Evolutionary conservation across 257 asterid species (phyloP).

Genomic region (Solanum gandarillasii): DNA sequence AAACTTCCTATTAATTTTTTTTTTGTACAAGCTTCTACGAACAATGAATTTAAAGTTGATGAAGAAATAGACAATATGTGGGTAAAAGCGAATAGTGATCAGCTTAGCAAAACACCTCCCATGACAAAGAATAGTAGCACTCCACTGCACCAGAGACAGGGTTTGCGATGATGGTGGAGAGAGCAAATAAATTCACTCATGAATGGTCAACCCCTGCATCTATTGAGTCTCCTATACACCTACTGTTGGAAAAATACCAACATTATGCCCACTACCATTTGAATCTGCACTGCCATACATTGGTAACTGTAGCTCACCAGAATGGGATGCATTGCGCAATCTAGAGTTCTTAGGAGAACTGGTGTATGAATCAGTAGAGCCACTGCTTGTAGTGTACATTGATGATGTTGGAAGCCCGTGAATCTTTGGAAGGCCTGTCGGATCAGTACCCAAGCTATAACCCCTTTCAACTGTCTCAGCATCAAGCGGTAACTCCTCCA

Average conservation of each 20-base stretch:
- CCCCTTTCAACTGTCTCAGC: slow-evolving; percentile 88
- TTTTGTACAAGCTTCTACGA: neutral
- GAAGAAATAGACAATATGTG: neutral
- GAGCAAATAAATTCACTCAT: slow-evolving; percentile 10
- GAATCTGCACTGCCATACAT: slow-evolving; percentile 30
- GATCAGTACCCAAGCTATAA: slow-evolving; percentile 57
- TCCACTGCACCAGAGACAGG: slow-evolving; percentile 12
- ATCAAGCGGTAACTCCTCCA: slow-evolving; percentile 93
- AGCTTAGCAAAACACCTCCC: neutral
- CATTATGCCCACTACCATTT: slow-evolving; percentile 51
- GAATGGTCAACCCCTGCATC: neutral
- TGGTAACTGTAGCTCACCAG: slow-evolving; percentile 75
- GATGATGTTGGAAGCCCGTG: slow-evolving; percentile 88
- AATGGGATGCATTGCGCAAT: slow-evolving; percentile 71
- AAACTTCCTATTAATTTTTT: neutral
- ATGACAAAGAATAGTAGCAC: slow-evolving; percentile 24
- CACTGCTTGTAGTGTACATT: slow-evolving; percentile 38
- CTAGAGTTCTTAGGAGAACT: slow-evolving; percentile 44
- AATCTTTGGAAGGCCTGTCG: slow-evolving; percentile 86
- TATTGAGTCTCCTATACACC: slow-evolving; percentile 24
- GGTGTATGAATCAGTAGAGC: slow-evolving; percentile 36
- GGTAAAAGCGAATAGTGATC: slow-evolving; percentile 1
- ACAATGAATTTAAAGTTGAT: neutral
- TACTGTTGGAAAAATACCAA: slow-evolving; percentile 38
- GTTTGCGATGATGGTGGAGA: neutral